Evolutionary conservation across 1,284 basidiomycete genomes (phyloP).

Genomic region (Coniophora puteana): DNA sequence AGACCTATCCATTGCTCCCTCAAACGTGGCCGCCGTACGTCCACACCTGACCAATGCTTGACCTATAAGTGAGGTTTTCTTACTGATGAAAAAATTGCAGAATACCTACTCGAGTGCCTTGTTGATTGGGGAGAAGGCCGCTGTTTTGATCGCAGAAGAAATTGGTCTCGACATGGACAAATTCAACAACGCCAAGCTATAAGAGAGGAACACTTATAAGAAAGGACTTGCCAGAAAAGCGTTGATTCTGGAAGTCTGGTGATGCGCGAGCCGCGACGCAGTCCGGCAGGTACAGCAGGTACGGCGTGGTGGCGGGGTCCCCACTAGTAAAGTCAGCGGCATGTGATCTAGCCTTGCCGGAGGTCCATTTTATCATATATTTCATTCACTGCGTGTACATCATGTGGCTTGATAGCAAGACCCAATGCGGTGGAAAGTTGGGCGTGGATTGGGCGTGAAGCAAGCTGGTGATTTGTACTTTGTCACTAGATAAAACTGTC

Average conservation of each 20-base stretch:
- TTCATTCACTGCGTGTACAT: too few species aligned
- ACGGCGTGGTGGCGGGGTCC: too few species aligned
- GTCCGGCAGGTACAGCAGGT: too few species aligned
- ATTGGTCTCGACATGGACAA: conserved; percentile 13
- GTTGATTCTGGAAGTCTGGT: not conserved
- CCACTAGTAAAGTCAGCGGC: too few species aligned
- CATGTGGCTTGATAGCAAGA: too few species aligned
- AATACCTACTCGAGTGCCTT: conserved; percentile 21
- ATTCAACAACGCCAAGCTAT: not conserved
- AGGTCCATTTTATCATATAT: too few species aligned
- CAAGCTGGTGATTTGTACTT: conserved; percentile 9
- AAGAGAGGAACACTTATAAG: not conserved
- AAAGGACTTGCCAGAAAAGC: not conserved
- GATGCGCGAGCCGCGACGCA: too few species aligned
- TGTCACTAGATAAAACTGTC: not conserved
- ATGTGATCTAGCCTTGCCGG: too few species aligned
- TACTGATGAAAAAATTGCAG: conserved; percentile 6
- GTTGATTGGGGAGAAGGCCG: conserved; percentile 23
- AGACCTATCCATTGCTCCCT: conserved; percentile 35
- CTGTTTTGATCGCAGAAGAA: conserved; percentile 17
- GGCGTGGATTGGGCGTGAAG: not conserved
- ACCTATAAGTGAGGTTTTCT: conserved; percentile 12
- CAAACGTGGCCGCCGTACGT: conserved; percentile 25
- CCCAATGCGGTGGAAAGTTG: too few species aligned
- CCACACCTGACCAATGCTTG: conserved; percentile 18